These are phyloP conservation scores for Fusarium miscanthi DNA, from an alignment of 2,329 filamentous ascomycete genomes.

Conservation along the genomic window DNA sequence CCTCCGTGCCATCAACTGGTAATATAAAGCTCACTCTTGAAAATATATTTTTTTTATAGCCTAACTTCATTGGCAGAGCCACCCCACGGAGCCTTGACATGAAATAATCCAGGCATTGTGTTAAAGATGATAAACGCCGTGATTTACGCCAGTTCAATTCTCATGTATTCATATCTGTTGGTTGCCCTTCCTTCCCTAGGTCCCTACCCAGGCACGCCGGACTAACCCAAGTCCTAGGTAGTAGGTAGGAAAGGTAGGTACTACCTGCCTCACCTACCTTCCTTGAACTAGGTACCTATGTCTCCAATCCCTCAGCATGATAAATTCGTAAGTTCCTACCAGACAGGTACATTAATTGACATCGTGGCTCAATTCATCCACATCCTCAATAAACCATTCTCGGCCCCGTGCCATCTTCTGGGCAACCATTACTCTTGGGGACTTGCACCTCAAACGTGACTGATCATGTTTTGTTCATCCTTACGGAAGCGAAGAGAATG, in stretches of 20 bases:
- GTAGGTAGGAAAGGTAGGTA: not conserved
- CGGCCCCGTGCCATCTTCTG: not conserved
- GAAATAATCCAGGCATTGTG: not conserved
- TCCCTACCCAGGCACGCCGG: not conserved
- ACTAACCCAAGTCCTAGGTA: not conserved
- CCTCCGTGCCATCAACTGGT: not conserved
- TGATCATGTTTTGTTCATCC: slow-evolving; percentile 53
- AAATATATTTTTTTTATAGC: no score
- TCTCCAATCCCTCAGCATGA: not conserved
- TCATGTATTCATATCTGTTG: not conserved
- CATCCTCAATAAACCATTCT: not conserved
- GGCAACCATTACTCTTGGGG: not conserved
- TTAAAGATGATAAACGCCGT: not conserved
- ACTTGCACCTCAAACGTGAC: not conserved
- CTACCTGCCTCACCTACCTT: not conserved
- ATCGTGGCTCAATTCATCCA: not conserved
- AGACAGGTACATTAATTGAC: not conserved
- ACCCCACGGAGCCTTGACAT: not conserved
- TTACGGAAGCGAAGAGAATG: slow-evolving; percentile 53
- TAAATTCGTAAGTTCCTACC: not conserved
- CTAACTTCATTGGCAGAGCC: no score
- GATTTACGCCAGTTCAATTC: not conserved
- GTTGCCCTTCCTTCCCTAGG: not conserved
- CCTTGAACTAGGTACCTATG: no score
- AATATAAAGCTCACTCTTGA: not conserved